Evolutionary conservation across 2,329 filamentous ascomycete species (phyloP).

Genomic region (Colletotrichum eleusines): DNA sequence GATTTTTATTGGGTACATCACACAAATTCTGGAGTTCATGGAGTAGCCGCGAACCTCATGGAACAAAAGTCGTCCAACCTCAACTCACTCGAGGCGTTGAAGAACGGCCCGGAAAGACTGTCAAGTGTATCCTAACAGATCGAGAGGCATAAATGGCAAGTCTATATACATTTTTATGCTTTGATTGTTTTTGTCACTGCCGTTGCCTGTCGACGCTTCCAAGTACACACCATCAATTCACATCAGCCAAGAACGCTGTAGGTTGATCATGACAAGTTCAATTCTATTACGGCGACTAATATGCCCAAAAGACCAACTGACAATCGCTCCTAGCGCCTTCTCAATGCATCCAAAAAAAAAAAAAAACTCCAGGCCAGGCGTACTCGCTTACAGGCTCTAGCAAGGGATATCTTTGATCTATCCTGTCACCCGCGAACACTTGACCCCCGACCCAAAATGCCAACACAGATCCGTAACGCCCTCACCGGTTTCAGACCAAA

Average conservation of each 20-base stretch:
- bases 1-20: constrained; percentile 34
- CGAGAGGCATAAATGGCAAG: too few relatives aligned
- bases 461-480: constrained; percentile 13
- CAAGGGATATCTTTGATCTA: constrained; percentile 36
- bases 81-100: neutral
- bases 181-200: too few relatives aligned
- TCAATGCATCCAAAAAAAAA: constrained; percentile 23
- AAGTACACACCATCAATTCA: neutral
- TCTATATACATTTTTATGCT: too few relatives aligned
- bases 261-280: constrained; percentile 9
- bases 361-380: constrained; percentile 14
- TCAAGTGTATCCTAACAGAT: neutral
- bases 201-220: too few relatives aligned
- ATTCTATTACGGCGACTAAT: constrained; percentile 34
- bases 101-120: neutral
- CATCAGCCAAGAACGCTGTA: too few relatives aligned
- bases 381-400: constrained; percentile 15
- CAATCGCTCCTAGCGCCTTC: constrained; percentile 13
- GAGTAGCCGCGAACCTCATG: constrained; percentile 33
- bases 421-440: constrained; percentile 6
- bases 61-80: constrained; percentile 17
- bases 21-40: constrained; percentile 39
- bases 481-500: constrained; percentile 2
- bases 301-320: constrained; percentile 3
- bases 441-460: constrained; percentile 4